These are phyloP conservation scores for Plenodomus biglobosus DNA, from an alignment of 2,329 filamentous ascomycete genomes.

Conservation along the genomic window DNA sequence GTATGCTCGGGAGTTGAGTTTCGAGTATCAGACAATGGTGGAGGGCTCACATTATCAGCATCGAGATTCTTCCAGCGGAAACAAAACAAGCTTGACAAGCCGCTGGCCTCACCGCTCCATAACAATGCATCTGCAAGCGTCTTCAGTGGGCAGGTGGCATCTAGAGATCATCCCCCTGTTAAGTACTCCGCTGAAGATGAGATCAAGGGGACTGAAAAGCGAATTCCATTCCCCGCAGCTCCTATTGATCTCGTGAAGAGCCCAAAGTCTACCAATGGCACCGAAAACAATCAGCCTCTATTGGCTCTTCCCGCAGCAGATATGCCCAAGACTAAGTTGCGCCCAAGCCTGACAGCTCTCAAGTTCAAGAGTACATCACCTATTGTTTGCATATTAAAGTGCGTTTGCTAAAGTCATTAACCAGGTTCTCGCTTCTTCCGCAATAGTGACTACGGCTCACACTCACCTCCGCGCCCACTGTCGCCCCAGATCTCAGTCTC, in stretches of 20 bases:
- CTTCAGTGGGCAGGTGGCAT: background rate
- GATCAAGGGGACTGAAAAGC: background rate
- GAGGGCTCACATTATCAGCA: constrained; percentile 9
- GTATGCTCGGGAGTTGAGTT: constrained; percentile 12
- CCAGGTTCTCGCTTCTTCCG: constrained; percentile 22
- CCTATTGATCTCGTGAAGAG: background rate
- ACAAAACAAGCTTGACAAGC: constrained; percentile 8
- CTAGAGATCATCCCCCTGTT: background rate
- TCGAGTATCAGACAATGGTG: background rate
- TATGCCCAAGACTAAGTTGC: constrained; percentile 2
- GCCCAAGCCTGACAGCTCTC: constrained; percentile 14
- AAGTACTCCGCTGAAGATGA: background rate
- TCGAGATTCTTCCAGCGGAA: constrained; percentile 15
- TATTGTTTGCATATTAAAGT: background rate
- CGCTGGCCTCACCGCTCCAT: constrained; percentile 1
- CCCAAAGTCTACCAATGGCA: background rate
- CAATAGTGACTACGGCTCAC: background rate
- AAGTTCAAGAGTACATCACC: constrained; percentile 14
- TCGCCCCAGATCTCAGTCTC: constrained; percentile 17
- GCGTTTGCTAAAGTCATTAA: background rate
- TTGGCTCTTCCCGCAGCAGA: background rate
- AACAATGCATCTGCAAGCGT: background rate
- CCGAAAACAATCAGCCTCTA: background rate
- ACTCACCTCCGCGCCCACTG: constrained; percentile 16
- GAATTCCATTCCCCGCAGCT: background rate